Conservation (phyloP, 139 green algal genomes). For the Tetradesmus lagerheimii region DNA sequence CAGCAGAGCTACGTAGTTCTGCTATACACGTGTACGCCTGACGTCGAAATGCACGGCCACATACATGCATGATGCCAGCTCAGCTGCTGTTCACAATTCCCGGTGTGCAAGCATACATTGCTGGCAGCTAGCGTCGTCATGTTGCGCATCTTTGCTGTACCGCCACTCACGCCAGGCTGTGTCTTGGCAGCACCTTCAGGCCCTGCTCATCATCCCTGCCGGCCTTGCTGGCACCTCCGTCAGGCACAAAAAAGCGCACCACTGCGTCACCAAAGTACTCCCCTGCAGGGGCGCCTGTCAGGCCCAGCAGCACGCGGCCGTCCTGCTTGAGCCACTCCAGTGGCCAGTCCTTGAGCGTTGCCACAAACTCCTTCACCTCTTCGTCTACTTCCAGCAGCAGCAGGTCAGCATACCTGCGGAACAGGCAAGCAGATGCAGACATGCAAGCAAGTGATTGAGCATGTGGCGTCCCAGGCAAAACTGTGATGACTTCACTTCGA, state of each 20-base stretch:
- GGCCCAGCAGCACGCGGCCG: conserved; percentile 29
- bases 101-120: neutral
- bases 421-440: too few species aligned
- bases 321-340: conserved; percentile 7
- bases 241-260: neutral
- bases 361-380: conserved; percentile 22
- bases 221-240: neutral
- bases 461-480: too few species aligned
- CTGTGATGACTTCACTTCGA: too few species aligned
- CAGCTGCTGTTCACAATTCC: neutral
- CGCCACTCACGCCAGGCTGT: conserved; percentile 8
- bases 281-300: neutral
- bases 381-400: conserved; percentile 19
- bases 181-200: neutral
- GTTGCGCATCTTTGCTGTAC: neutral
- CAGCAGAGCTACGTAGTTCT: neutral
- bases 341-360: conserved; percentile 23
- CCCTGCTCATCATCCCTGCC: neutral
- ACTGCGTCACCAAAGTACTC: neutral
- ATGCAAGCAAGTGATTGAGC: too few species aligned
- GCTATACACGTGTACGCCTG: too few species aligned
- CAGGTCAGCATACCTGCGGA: conserved; percentile 6
- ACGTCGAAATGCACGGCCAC: too few species aligned
- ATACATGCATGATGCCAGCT: neutral
- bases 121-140: neutral